Evolutionary conservation across 441 rosid genomes (phyloP), one percentile per base, ranked within the genome.

Genomic region (Populus tomentosa): DNA sequence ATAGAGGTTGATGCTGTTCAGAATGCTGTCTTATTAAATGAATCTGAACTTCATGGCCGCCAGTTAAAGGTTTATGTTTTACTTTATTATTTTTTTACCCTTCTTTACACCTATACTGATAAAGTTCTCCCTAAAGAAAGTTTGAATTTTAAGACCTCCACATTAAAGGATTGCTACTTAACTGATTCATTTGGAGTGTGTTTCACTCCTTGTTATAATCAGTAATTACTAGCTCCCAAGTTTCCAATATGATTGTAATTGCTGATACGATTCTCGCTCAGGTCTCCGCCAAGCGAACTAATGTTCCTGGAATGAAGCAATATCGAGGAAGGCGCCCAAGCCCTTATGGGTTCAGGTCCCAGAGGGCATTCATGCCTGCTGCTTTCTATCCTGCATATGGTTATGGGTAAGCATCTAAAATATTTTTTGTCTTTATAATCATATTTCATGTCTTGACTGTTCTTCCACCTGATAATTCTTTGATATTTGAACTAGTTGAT

Each of bases 251-350:
- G 13, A 61, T 21, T 21, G 14, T 70, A 4, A 67, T 46, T 62
- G 80, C 65, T 40, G 69, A 24, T 79, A 33, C 66, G 77, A 72
- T 70, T 76, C 75, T 5, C 80, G 33, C 70, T 71, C 80, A 95
- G 99, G 99, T 95, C 24, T 81, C 89, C 78, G 92, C 90, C 1
- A 95, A 95, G 86, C 87, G 99, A 80, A 93, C 98, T 53, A 95
- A 95, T 77, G 85, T 93, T 77, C 99, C 98, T 70, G 99, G 98
- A 80, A 79, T 95, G 95, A 95, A 95, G 87, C 99, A 90, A 82
- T 92, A 73, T 82, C 93, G 93, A 67, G 91, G 93, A 56, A 88
- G 98, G 79, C 90, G 94, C 28, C 85, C 88, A 75, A 90, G 82
- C 75, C 89, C 98, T 0, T 89, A 89, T 80, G 97, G 97, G 9